Percentiles rank a stretch among this genome's conserved stretches.
Conservation (phyloP, 257 asterid genomes). For the Solanum sejunctum region DNA sequence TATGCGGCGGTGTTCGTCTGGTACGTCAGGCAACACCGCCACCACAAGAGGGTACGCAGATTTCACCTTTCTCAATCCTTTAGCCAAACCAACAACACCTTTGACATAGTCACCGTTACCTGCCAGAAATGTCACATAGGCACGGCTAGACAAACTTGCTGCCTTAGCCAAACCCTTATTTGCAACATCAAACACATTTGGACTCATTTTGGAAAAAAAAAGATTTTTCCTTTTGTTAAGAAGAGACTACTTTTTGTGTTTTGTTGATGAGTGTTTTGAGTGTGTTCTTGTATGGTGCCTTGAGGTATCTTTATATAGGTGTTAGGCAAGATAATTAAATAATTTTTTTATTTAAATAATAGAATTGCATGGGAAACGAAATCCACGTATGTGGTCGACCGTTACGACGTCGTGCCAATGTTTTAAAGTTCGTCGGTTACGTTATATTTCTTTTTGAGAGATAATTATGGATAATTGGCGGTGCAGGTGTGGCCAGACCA, state of each 20-base stretch:
- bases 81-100: neutral
- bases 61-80: neutral
- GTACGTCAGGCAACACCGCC: slow-evolving; percentile 1
- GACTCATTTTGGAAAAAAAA: neutral
- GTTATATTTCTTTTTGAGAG: neutral
- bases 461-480: neutral
- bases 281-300: neutral
- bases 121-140: neutral
- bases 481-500: neutral
- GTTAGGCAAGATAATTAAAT: neutral
- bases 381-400: neutral
- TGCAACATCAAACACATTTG: neutral
- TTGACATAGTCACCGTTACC: neutral
- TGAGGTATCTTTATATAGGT: neutral
- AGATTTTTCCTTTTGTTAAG: neutral
- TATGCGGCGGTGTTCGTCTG: neutral
- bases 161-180: neutral
- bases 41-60: neutral
- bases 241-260: neutral
- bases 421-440: neutral
- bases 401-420: neutral
- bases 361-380: neutral
- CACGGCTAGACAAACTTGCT: neutral
- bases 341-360: neutral
- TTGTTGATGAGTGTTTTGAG: neutral